Percentiles rank a stretch among this genome's conserved stretches.
These are phyloP conservation scores for Lactarius psammicola DNA, from an alignment of 768 basidiomycete genomes.

Conservation along the genomic window DNA sequence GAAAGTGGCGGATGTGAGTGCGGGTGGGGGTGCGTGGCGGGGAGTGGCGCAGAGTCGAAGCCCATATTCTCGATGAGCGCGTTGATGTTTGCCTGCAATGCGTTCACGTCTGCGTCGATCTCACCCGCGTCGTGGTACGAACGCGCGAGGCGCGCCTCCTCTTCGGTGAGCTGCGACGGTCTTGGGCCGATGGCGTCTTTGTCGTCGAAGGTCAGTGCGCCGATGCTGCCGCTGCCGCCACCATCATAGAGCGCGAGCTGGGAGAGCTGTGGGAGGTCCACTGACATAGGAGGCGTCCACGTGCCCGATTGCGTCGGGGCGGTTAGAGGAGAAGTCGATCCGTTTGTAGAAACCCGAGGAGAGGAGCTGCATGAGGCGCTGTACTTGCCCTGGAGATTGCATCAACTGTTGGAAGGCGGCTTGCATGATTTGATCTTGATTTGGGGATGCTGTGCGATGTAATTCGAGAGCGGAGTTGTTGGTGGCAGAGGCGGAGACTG, in stretches of 20 bases:
- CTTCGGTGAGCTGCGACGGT: conserved; percentile 38
- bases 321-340: conserved; percentile 4
- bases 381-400: conserved; percentile 33
- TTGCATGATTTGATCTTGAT: conserved; percentile 28
- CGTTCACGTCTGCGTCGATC: conserved; percentile 71
- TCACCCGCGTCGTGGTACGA: conserved; percentile 60
- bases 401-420: conserved; percentile 31
- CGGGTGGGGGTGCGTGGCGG: background rate
- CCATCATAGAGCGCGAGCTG: conserved; percentile 32
- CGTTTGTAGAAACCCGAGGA: conserved; percentile 17
- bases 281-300: conserved; percentile 28
- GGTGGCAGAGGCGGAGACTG: conserved; percentile 1
- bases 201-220: conserved; percentile 34
- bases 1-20: background rate
- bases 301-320: conserved; percentile 13
- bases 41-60: conserved; percentile 48
- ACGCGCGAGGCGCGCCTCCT: conserved; percentile 48
- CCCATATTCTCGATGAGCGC: conserved; percentile 71
- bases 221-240: background rate
- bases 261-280: conserved; percentile 28
- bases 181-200: conserved; percentile 31
- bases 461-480: conserved; percentile 26
- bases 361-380: conserved; percentile 33
- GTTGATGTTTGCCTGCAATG: conserved; percentile 64
- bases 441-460: conserved; percentile 19